phyloP scores from a whole-genome alignment of 1,284 basidiomycete species.

The Austropuccinia psidii region DNA sequence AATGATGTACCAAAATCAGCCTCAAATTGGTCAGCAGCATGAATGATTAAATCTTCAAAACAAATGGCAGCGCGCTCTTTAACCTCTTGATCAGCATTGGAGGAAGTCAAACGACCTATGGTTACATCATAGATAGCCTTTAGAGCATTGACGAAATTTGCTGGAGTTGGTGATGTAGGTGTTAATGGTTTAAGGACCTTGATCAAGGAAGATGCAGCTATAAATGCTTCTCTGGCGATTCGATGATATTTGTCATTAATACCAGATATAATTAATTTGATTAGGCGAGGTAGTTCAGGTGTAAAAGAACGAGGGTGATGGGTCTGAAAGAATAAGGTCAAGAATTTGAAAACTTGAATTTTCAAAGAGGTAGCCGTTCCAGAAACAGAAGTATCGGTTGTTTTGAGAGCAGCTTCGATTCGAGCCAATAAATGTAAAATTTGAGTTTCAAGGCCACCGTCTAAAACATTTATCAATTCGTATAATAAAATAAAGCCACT shows the following conservation, averaged over 20 bases:
- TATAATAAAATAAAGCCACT: conserved; percentile 73
- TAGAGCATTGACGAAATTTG: conserved; percentile 56
- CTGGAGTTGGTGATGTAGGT: conserved; percentile 54
- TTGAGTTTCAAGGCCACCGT: conserved; percentile 70
- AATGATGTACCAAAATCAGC: conserved; percentile 47
- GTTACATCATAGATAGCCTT: conserved; percentile 63
- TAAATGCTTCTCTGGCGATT: conserved; percentile 66
- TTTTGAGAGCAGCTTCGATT: conserved; percentile 48
- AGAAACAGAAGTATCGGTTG: conserved; percentile 42
- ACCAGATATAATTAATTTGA: conserved; percentile 24
- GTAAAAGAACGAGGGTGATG: conserved; percentile 36
- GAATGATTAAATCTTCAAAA: conserved; percentile 76
- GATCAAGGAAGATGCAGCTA: conserved; percentile 51
- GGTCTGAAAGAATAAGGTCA: conserved; percentile 29
- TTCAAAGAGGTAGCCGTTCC: conserved; percentile 48
- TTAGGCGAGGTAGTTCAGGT: conserved; percentile 15
- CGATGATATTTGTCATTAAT: conserved; percentile 35
- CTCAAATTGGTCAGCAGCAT: conserved; percentile 62
- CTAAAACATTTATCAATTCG: conserved; percentile 67
- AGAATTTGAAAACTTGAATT: conserved; percentile 35
- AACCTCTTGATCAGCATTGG: conserved; percentile 86
- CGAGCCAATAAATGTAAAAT: conserved; percentile 53
- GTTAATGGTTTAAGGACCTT: conserved; percentile 45
- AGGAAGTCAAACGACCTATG: conserved; percentile 61
- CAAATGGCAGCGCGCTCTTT: conserved; percentile 71